Evolutionary conservation across 2,329 filamentous ascomycete species (phyloP), one percentile per base, ranked within the genome.

Genomic region (Xylariaceae sp.): DNA sequence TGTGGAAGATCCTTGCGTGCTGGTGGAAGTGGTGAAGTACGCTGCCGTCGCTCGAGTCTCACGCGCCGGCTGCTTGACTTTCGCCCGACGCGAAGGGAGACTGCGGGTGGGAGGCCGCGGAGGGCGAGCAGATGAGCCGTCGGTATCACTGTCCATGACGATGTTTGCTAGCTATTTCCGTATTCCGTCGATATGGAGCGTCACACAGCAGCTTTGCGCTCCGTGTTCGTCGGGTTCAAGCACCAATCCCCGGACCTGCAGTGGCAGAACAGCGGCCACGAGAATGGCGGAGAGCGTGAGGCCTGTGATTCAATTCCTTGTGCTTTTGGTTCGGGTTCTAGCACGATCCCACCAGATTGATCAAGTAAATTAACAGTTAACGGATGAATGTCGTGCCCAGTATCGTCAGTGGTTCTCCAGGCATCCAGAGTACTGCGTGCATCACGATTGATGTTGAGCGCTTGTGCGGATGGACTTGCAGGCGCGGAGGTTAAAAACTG

Each of bases 1-100:
- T 8, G 58, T 23, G 30, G 59, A 56, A 15, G 63, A 63, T 39
- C 10, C 58, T 23, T 61, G 60, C 17, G 47, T 64, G 55, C 35
- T 59, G 15, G 45, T 57, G 41, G 53, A 62, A 9, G 41, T 60
- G 4, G 37, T 61, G 51, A 68, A 65, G 62, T 69, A 67, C 9
- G 65, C 60, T 4, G 64, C 66, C 17, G 65, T 68, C 1, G 69
- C 67, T 44, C 69, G 59, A 11, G 70, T 72, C 47, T 59, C 54
- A 15, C 69, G 66, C 17, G 41, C 59, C 0, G 70, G 68, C 49
- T 37, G 51, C 59, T 71, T 72, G 52, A 65, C 63, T 58, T 72
- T 73, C 4, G 70, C 70, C 17, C 61, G 67, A 45, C 70, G 70
- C 9, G 59, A 60, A 23, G 69, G 71, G 53, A 67, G 59, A 45